Conservation (phyloP, 768 basidiomycete species). For the Leccinum ochraceum region DNA sequence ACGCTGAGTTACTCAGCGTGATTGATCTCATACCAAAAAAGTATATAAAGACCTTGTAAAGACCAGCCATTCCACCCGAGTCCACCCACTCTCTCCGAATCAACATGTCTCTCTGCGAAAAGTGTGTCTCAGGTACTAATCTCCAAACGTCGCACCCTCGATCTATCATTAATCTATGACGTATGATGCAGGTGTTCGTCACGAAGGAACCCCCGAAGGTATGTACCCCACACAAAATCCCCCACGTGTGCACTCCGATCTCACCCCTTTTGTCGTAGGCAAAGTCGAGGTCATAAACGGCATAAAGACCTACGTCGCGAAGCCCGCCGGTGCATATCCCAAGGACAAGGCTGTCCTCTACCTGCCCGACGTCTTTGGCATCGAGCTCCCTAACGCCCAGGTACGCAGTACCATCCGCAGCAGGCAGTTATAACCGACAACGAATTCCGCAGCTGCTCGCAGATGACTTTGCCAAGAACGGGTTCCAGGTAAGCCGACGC, state of each 20-base stretch:
- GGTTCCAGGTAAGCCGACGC: not conserved
- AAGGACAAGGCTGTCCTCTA: slow-evolving; percentile 59
- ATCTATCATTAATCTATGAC: slow-evolving; percentile 1
- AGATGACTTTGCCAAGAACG: slow-evolving; percentile 6
- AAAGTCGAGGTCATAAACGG: slow-evolving; percentile 44
- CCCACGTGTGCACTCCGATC: not conserved
- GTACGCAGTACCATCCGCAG: slow-evolving; percentile 6
- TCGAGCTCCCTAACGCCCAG: slow-evolving; percentile 26
- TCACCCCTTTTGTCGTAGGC: not conserved
- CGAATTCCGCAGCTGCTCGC: slow-evolving; percentile 37
- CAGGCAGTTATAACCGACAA: too few species aligned
- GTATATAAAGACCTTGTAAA: not conserved
- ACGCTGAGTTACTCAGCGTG: not conserved
- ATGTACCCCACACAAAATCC: slow-evolving; percentile 13
- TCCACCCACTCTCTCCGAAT: not conserved
- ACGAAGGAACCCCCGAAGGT: slow-evolving; percentile 52
- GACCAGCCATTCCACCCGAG: not conserved
- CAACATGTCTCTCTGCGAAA: slow-evolving; percentile 52
- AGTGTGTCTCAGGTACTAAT: slow-evolving; percentile 53
- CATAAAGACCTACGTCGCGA: slow-evolving; percentile 53
- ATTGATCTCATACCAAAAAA: not conserved
- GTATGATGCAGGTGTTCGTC: slow-evolving; percentile 41
- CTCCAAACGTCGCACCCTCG: not conserved
- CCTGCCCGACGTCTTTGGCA: slow-evolving; percentile 55
- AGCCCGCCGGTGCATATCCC: slow-evolving; percentile 49